Evolutionary conservation across 306 rosid species (phyloP), one percentile per base, ranked within the genome.

Genomic region (Cicer chorassanicum): DNA sequence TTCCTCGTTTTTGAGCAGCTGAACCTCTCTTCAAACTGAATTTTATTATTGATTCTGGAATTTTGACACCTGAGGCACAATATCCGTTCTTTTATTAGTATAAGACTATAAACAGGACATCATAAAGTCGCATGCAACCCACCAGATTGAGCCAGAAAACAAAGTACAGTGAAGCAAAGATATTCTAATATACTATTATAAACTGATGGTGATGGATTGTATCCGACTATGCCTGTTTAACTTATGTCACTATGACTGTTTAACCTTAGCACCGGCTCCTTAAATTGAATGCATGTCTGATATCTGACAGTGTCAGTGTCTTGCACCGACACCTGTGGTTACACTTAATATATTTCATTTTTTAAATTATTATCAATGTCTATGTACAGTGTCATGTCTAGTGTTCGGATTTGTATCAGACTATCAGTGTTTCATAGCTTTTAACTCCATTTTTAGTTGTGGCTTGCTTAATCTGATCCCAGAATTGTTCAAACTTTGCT

Each of bases 41-140:
- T 63, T 88, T 91, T 6, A 68, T 79, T 24, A 86, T 13, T 56
- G 88, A 85, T 68, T 92, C 92, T 0, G 96, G 97, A 71, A 90
- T 78, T 75, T 92, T 79, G 29, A 76, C 95, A 61, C 99, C 98
- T 91, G 83, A 68, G 46, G 71, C 68, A 84, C 65, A 77, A 78
- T 40, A 40, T n/a, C 55, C 6, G 56, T 44, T 2, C 55, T 57
- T 48, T 62, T 40, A 12, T 75, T 55, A 65, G 84, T 68, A 71
- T 4, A 55, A 70, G 7, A 70, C 9, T 10, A 42, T 40, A 44
- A 40, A 51, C 39, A 69, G 4, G 34, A 60, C 65, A 65, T 67
- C 36, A 12, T 42, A 65, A 45, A 76, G 69, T 29, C 34, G 38
- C 16, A 61, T 7, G 72, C 41, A 75, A 64, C 50, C 79, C 66